Conservation (phyloP, 257 asterid genomes). For the Craterostigma plantagineum region DNA sequence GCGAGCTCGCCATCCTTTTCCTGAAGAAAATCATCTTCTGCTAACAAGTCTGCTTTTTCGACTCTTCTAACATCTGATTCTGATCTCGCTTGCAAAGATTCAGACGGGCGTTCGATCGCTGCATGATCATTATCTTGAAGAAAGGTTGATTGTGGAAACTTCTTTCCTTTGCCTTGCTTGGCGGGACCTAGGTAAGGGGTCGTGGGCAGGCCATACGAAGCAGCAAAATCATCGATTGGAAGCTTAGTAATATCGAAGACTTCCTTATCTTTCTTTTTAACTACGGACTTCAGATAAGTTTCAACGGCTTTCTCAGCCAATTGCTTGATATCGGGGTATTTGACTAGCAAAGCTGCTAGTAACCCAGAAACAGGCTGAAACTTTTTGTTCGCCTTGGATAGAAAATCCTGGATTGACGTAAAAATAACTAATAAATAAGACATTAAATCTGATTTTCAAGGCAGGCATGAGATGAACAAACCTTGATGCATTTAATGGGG, state of each 20-base stretch:
- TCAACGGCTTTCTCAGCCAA: constrained; percentile 78
- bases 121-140: constrained; percentile 15
- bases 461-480: no score
- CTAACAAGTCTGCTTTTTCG: constrained; percentile 14
- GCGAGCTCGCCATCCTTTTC: constrained; percentile 21
- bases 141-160: no score
- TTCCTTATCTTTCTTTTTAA: constrained; percentile 70
- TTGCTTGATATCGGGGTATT: constrained; percentile 53
- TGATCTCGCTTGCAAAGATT: constrained; percentile 10
- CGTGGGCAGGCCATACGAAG: constrained; percentile 94
- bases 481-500: constrained; percentile 58
- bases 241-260: constrained; percentile 65
- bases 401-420: constrained; percentile 9
- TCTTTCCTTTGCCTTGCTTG: constrained; percentile 50
- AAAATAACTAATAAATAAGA: background rate
- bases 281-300: constrained; percentile 75
- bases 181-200: constrained; percentile 78
- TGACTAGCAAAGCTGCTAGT: constrained; percentile 67
- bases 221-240: constrained; percentile 58
- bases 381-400: constrained; percentile 51
- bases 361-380: constrained; percentile 70
- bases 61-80: constrained; percentile 13
- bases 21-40: constrained; percentile 23
- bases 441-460: no score
- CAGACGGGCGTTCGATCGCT: constrained; percentile 4